Evolutionary conservation across 352 stramenopile genomes (phyloP), one percentile per base, ranked within the genome.

Genomic region (Globisporangium mamillatum): DNA sequence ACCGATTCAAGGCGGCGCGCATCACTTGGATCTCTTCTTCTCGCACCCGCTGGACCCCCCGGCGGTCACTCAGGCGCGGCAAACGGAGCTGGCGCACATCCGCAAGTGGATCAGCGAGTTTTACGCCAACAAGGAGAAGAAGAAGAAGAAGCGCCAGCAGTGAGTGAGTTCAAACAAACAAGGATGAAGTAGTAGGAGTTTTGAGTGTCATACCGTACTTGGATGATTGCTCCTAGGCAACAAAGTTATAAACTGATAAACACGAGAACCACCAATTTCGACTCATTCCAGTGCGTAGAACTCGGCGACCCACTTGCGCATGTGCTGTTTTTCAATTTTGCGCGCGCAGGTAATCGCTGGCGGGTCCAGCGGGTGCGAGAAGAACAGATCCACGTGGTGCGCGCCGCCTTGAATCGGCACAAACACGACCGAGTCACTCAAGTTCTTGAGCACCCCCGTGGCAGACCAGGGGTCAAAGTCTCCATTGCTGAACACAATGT

Each of bases 401-500:
- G 84, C 91, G 38, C 90, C 91, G 25, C 81, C 79, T 14, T 89
- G 75, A 12, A 97, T 80, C 4, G 79, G 68, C n/a, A 95, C 71
- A 9, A 75, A 75, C 16, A 97, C 76, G 56, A 97, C 81, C 25
- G 80, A 88, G 32, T 92, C 78, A n/a, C 81, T 86, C 12, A 81
- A 66, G 44, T 77, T 76, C 50, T 86, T 70, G n/a, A 90, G 85
- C 27, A 98, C 90, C 46, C 94, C 95, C 2, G 84, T 96, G 25
- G 83, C 87, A 36, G 79, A 93, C 93, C 92, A 98, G 52, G 96
- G 96, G 72, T 98, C 96, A 46, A 93, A 89, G 63, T 97, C 84
- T 60, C 96, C 96, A 72, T 98, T 98, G 63, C 91, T 97, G 62
- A 98, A 93, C 46, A 99, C 86, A 53, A 99, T 97, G 79, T 98